Evolutionary conservation across 176 grass and related monocot species (phyloP), one percentile per base, ranked within the genome.

Genomic region (Oryza rufipogon): DNA sequence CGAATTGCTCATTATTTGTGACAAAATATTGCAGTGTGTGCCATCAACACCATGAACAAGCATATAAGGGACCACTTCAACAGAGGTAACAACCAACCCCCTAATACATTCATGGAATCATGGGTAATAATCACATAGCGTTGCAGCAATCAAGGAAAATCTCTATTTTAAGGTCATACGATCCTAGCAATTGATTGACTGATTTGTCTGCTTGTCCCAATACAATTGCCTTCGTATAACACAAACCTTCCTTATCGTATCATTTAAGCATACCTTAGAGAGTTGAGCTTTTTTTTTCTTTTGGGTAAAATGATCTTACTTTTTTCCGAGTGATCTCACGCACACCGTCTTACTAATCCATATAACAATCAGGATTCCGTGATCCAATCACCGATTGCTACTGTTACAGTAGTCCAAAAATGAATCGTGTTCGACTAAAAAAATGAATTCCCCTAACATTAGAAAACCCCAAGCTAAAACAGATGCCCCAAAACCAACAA

Each of bases 401-500:
- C n/a, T 20, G 28, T 54, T 70, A 70, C 74, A 76, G 70, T 87
- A 22, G 9, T 80, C 39, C 30, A 79, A 79, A 79, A 30, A 39
- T 28, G 15, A 85, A 85, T 30, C 38, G 7, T 15, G 42, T 58
- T 49, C 11, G 64, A 63, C 49, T 47, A 61, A 30, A 61, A 30
- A 26, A 22, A 67, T 23, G 13, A 38, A 58, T 26, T 8, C 22
- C 66, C 46, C 10, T 58, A 80, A 54, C 34, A 46, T 25, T 66
- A 48, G 28, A 67, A 83, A 75, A 82, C 11, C 71, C 41, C 73
- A 41, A 48, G 22, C 49, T 42, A 16, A 22, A 63, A 69, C 44
- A 70, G 12, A 85, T 0, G 17, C 34, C 71, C 19, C 60, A 46
- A 64, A 26, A 64, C 10, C 32, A 76, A 34, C 6, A 68, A 30